A percentile compares a stretch with the other conserved stretches of the same genome.
These are phyloP conservation scores for Hericium erinaceus DNA, from an alignment of 768 basidiomycete genomes.

Conservation along the genomic window DNA sequence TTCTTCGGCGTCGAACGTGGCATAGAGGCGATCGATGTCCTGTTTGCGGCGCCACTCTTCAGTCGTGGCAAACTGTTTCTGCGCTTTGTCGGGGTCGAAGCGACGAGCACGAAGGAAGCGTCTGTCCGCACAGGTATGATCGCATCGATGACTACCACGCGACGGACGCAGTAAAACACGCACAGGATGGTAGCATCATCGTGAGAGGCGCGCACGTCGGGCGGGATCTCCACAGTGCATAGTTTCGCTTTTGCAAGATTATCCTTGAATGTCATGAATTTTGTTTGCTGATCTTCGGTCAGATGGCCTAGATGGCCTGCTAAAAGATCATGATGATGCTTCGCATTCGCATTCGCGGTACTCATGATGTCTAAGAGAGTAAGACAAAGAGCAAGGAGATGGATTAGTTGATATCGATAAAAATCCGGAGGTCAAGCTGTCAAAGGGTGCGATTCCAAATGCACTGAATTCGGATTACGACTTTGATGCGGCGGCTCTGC, in stretches of 20 bases:
- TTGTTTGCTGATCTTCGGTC: slow-evolving; percentile 35
- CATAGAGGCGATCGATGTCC: slow-evolving; percentile 54
- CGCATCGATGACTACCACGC: too few species aligned
- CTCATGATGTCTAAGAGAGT: too few species aligned
- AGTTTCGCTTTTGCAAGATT: slow-evolving; percentile 40
- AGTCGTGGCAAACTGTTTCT: slow-evolving; percentile 59
- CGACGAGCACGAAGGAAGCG: slow-evolving; percentile 77
- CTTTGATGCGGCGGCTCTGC: too few species aligned
- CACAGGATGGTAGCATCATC: slow-evolving; percentile 64
- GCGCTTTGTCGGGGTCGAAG: slow-evolving; percentile 53
- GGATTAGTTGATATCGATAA: too few species aligned
- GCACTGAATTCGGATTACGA: too few species aligned
- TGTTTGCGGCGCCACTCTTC: slow-evolving; percentile 62
- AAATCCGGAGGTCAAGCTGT: too few species aligned
- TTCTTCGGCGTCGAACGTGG: slow-evolving; percentile 47
- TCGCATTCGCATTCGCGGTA: too few species aligned
- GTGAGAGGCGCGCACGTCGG: slow-evolving; percentile 33
- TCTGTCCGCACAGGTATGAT: slow-evolving; percentile 26
- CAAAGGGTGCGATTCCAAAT: too few species aligned
- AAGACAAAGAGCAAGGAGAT: too few species aligned
- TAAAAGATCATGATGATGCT: slow-evolving; percentile 10
- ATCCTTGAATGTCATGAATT: slow-evolving; percentile 45
- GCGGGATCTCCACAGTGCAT: slow-evolving; percentile 29
- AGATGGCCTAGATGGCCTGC: slow-evolving; percentile 49
- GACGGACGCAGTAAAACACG: slow-evolving; percentile 15